Evolutionary conservation across 176 grass and related monocot genomes (phyloP), one percentile per base, ranked within the genome.

Genomic region (Cenchrus americanus): DNA sequence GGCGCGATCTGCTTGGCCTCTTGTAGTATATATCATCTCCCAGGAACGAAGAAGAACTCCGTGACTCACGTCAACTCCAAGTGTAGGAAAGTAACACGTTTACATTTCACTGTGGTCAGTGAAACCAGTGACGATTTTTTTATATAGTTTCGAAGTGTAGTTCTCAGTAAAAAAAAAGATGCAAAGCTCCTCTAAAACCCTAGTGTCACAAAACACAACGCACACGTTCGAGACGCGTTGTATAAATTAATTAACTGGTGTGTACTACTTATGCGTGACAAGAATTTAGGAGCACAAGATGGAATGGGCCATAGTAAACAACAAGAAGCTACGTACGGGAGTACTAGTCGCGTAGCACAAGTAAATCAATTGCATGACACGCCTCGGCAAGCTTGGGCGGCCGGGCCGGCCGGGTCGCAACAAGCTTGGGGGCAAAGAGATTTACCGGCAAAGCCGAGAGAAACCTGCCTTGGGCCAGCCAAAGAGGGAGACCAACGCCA

Each of bases 401-500:
- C 51, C 80, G 3, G 71, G 63, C 3, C 71, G 81, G 53, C 51
- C 80, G 61, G 61, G 50, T 43, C 10, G 81, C 76, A 53, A 30
- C 51, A 21, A 87, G 60, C 26, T 60, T 50, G 41, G 44, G 34
- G 55, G 48, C 41, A 15, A 46, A 27, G 22, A 26, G 62, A 67
- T 76, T 76, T 69, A 43, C 79, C 79, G 81, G 79, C 79, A 79
- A 41, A 24, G 70, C 37, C 55, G 81, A 84, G 81, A 71, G 64
- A 70, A 87, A 88, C 49, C 76, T 23, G 81, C 85, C 8, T 81
- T 77, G 77, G 76, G 52, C 19, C 77, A 81, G 58, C 23, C 63
- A 24, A 49, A n/a, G 77, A 76, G 27, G 81, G 85, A 87, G 85
- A 88, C 85, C 76, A 30, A 91, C 85, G 69, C 85, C 85, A 88